Evolutionary conservation across 2,329 filamentous ascomycete species (phyloP).

Genomic region (Colletotrichum horii): DNA sequence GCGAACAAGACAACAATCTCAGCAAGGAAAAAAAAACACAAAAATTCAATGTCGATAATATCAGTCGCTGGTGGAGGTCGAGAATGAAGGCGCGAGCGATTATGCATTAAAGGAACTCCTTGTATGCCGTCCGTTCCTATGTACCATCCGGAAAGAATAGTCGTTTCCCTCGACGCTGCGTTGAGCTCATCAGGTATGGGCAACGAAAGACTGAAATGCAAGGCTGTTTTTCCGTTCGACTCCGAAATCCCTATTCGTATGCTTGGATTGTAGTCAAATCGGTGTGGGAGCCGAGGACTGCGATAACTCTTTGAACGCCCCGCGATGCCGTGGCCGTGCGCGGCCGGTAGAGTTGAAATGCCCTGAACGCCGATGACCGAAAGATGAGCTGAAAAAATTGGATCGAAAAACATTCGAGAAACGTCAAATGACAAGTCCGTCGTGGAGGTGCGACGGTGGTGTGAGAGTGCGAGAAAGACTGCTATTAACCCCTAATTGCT

Average conservation of each 20-base stretch:
- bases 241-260: conserved; percentile 11
- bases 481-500: conserved; percentile 47
- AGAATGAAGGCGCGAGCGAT: conserved; percentile 15
- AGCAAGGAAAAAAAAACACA: not conserved
- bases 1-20: not conserved
- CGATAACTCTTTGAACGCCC: conserved; percentile 14
- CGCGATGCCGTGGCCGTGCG: conserved; percentile 8
- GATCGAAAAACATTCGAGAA: conserved; percentile 20
- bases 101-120: conserved; percentile 26
- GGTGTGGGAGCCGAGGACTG: not conserved
- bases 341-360: conserved; percentile 2
- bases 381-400: not conserved
- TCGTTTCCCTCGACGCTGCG: conserved; percentile 7
- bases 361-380: conserved; percentile 16
- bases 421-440: conserved; percentile 9
- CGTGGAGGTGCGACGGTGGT: not conserved
- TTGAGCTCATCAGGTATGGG: conserved; percentile 14
- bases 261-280: conserved; percentile 11
- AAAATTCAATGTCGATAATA: not conserved
- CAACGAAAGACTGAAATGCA: conserved; percentile 5
- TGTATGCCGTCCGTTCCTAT: conserved; percentile 21
- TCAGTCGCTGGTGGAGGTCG: conserved; percentile 11
- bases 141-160: conserved; percentile 7
- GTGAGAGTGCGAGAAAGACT: not conserved
- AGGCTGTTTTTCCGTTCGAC: conserved; percentile 7